Evolutionary conservation across 108 stramenopile genomes (phyloP), one percentile per base, ranked within the genome.

Genomic region (Conticribra guillardii): DNA sequence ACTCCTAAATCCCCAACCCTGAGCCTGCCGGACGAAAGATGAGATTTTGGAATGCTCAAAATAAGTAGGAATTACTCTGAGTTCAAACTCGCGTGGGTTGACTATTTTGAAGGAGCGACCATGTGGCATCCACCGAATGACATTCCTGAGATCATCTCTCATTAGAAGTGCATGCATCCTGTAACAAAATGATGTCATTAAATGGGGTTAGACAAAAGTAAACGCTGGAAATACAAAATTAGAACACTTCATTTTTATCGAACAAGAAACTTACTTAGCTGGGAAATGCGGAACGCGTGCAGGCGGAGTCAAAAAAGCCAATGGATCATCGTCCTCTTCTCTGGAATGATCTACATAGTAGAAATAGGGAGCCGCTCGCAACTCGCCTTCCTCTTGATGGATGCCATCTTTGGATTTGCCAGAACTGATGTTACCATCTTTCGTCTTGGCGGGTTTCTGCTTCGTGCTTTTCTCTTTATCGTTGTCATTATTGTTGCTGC

Each of bases 61-160:
- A 63, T 76, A 85, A 0, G 45, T 63, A 21, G 87, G 87, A 22
- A 85, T 72, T 1, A 88, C 84, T 9, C 62, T 48, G 2, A 58
- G 32, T 45, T 81, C 76, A 59, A 88, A 88, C n/a, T 82, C 84
- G 3, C 74, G 73, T 31, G 83, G 84, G 55, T 85, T 76, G 33
- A 88, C 48, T 1, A 88, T 70, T 7, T 73, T 60, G 82, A 82
- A 88, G 3, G 82, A 53, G 28, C 87, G 47, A 2, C 87, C 87
- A 67, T 88, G 87, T 4, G 81, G 83, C 68, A 85, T 73, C 87
- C 87, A 88, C 1, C 74, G 30, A 24, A 88, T 54, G 47, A 88
- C 60, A 58, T 84, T 79, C 0, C 63, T 54, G 31, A 82, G 60
- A 18, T 83, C 84, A 15, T 63, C 34, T 8, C 70, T 34, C 27